Base-by-base conservation (phyloP, 768 basidiomycete genomes). In the Vararia minispora region DNA sequence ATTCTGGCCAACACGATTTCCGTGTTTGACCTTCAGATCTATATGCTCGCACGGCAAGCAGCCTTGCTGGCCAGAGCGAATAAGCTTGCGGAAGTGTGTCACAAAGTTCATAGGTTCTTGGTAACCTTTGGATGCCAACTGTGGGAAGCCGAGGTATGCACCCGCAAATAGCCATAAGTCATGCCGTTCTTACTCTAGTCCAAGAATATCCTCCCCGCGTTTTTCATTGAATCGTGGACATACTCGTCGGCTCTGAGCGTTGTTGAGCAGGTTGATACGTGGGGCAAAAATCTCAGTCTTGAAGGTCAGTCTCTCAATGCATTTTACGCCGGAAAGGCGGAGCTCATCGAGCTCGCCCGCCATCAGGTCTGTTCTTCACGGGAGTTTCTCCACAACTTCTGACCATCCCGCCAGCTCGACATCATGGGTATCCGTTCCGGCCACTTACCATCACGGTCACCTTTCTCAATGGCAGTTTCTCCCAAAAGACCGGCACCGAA, bases 191-290 rank as follows among this genome's bases (percentile, higher is more conserved):
- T 41, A 21, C 20, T 36, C 33, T 43, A 23, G 31, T 44, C 40
- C 46, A 42, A 79, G 73, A 54, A 51, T 24, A 67, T 63, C 4
- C 61, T 84, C 17, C 71, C 82, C 0, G 61, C 64, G 13, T 74
- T 79, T 52, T 95, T 94, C 54, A 66, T 95, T 24, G 87, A 95
- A 54, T 81, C 86, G 0, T 99, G 95, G 95, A 81, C 74, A 24
- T 97, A 89, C 58, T 88, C 85, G 13, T 88, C 91, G 0, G 79
- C 88, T 14, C 65, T 92, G 30, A 87, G 80, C 45, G 76, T 82
- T 30, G 75, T 90, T 20, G 79, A 87, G 10, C 78, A 79, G 47
- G 86, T 81, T 49, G 80, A 86, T 45, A 57, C 59, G 2, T 91
- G 89, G 86, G 68, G 71, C 9, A 55, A 61, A n/a, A 46, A 57